Base-by-base conservation (phyloP, 371 early-diverging fungal genomes). In the Batkoa obscura region DNA sequence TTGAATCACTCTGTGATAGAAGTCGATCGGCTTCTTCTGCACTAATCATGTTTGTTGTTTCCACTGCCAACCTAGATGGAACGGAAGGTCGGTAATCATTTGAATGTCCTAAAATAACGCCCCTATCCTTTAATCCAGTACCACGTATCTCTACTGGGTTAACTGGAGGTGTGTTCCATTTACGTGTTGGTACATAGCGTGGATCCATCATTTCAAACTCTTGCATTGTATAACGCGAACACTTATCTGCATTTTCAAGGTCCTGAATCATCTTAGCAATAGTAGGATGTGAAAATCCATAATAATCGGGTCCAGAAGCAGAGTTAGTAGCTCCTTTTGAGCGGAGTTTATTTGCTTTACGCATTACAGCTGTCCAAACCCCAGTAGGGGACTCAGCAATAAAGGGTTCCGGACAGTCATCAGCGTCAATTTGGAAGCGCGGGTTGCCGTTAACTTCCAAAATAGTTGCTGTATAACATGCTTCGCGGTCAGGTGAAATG, bases 251-350 rank as follows among this genome's bases (percentile, higher is more conserved):
- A 15, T 79, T 76, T 0, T 87, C 88, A 45, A 93, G 66, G 58
- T 89, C 90, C 63, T 93, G 92, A 37, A 93, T 85, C 73, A 88
- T 70, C 62, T 82, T 87, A 15, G 83, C 79, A 57, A 93, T 83
- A 9, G 88, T 86, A 1, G 90, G 86, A 49, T 88, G 83, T 36
- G 89, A 79, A 56, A 91, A 83, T 0, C 92, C 94, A 68, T 82
- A 93, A 58, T 84, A 89, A 59, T 93, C 94, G 1, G 94, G 92
- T 0, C 94, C 94, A 8, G 82, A 82, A 0, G 86, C 86, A 5
- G 85, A 83, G 51, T 84, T 86, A 33, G 82, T 80, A 59, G 83
- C 83, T 34, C 81, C 82, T 1, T 81, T 72, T 35, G 81, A 75
- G 8, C 87, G 77, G 41, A 92, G 75, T 43, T 75, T 73, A 52